Evolutionary conservation across 1,284 basidiomycete species (phyloP).

Genomic region (Apiotrichum sp.): DNA sequence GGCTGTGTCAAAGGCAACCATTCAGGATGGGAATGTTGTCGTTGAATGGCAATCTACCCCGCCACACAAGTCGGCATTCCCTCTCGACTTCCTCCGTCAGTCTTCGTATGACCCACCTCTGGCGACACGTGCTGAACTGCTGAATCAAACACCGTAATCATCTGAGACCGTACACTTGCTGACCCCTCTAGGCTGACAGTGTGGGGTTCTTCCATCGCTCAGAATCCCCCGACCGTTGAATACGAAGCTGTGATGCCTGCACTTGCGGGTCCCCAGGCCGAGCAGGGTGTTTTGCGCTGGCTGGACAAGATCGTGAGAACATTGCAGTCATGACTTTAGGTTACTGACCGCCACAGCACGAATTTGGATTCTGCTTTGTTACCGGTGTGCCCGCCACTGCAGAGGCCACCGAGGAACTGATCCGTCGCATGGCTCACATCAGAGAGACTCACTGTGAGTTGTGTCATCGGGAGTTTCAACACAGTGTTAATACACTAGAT

Average conservation of each 20-base stretch:
- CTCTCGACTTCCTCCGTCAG: slow-evolving; percentile 48
- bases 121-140: slow-evolving; percentile 4
- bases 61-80: slow-evolving; percentile 68
- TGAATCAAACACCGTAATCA: slow-evolving; percentile 5
- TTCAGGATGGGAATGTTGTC: not conserved
- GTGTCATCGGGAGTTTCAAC: no score
- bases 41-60: slow-evolving; percentile 50
- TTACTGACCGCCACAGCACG: slow-evolving; percentile 52
- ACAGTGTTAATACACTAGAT: slow-evolving; percentile 51
- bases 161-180: not conserved
- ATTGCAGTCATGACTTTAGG: no score
- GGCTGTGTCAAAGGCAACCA: not conserved
- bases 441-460: slow-evolving; percentile 80
- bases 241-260: slow-evolving; percentile 67
- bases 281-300: slow-evolving; percentile 71
- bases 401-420: slow-evolving; percentile 75
- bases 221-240: slow-evolving; percentile 66
- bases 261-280: slow-evolving; percentile 32
- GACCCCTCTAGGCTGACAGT: slow-evolving; percentile 56
- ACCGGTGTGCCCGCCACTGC: slow-evolving; percentile 71
- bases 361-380: slow-evolving; percentile 85
- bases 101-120: slow-evolving; percentile 26
- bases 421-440: slow-evolving; percentile 75
- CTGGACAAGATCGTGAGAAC: slow-evolving; percentile 69
- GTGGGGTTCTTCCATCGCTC: slow-evolving; percentile 73